These are phyloP conservation scores for Plectranthus barbatus DNA, from an alignment of 257 asterid species.

Conservation along the genomic window DNA sequence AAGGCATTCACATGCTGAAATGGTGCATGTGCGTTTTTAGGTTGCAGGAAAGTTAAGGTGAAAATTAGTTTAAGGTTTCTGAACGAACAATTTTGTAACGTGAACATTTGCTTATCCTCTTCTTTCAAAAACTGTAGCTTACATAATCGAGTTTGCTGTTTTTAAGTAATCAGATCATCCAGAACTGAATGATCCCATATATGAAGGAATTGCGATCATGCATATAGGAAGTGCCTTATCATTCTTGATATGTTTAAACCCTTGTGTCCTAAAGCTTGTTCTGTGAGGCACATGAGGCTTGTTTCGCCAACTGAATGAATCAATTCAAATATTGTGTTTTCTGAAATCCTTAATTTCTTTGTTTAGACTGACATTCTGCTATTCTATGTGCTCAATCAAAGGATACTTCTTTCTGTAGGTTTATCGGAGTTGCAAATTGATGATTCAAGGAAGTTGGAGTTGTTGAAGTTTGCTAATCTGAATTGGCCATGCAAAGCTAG, in stretches of 20 bases:
- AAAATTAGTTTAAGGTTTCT: too few species aligned
- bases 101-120: too few species aligned
- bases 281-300: background rate
- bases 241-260: background rate
- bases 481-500: background rate
- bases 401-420: background rate
- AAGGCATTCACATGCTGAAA: too few species aligned
- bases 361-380: background rate
- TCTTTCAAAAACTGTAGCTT: too few species aligned
- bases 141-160: too few species aligned
- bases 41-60: too few species aligned
- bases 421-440: conserved; percentile 2
- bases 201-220: background rate
- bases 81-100: too few species aligned
- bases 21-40: too few species aligned
- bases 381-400: too few species aligned
- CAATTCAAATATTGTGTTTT: background rate
- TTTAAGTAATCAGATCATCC: too few species aligned
- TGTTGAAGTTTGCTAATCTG: conserved; percentile 18
- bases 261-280: background rate
- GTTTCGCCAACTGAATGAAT: background rate
- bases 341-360: background rate
- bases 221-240: background rate
- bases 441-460: conserved; percentile 10
- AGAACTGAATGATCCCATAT: too few species aligned